phyloP scores from a whole-genome alignment of 1,284 basidiomycete genomes.

The Cryptococcus deneoformans region DNA sequence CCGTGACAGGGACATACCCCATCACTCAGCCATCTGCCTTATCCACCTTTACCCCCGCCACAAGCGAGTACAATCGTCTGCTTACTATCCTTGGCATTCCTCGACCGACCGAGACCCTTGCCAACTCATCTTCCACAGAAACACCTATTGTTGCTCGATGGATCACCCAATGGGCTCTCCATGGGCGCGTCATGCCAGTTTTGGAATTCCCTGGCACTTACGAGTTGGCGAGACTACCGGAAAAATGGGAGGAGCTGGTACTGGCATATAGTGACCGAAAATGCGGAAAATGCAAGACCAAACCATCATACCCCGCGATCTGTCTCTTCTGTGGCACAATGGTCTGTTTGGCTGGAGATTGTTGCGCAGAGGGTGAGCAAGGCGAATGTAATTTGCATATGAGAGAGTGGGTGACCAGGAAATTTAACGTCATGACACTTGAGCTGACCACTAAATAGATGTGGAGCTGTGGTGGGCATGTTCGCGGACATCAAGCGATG shows the following conservation, averaged over 20 bases:
- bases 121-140: slow-evolving; percentile 57
- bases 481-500: slow-evolving; percentile 93
- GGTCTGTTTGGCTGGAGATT: slow-evolving; percentile 89
- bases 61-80: slow-evolving; percentile 73
- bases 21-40: slow-evolving; percentile 58
- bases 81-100: slow-evolving; percentile 75
- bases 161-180: slow-evolving; percentile 47
- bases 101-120: slow-evolving; percentile 64
- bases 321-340: slow-evolving; percentile 88
- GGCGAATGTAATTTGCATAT: slow-evolving; percentile 95
- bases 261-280: slow-evolving; percentile 63
- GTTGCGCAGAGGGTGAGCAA: slow-evolving; percentile 74
- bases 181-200: slow-evolving; percentile 53
- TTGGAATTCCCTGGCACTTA: slow-evolving; percentile 85
- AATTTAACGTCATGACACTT: neutral
- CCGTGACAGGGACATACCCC: slow-evolving; percentile 60
- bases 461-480: slow-evolving; percentile 81
- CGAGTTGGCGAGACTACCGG: slow-evolving; percentile 75
- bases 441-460: slow-evolving; percentile 55
- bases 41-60: slow-evolving; percentile 38
- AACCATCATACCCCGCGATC: slow-evolving; percentile 82
- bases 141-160: slow-evolving; percentile 45
- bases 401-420: slow-evolving; percentile 66
- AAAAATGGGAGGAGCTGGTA: slow-evolving; percentile 79
- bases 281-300: slow-evolving; percentile 74